These are phyloP conservation scores for Solanum commersonii DNA, from an alignment of 257 asterid genomes.

Conservation along the genomic window DNA sequence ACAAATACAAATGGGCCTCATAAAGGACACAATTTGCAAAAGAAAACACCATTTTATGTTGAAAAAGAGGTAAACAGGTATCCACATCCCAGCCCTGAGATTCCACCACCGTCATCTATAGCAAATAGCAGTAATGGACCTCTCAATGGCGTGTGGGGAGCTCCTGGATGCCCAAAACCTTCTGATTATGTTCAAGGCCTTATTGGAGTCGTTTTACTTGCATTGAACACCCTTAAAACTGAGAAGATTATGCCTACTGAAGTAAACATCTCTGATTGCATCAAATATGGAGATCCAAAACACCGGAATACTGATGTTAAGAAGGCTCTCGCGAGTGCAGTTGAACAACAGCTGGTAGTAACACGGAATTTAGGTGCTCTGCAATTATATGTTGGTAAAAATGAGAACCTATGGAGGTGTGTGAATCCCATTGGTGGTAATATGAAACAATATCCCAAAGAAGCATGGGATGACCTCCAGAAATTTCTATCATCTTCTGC, in stretches of 20 bases:
- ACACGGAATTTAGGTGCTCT: conserved; percentile 45
- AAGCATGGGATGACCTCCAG: conserved; percentile 72
- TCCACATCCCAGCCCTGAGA: conserved; percentile 35
- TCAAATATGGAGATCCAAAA: conserved; percentile 54
- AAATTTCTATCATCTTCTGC: conserved; percentile 60
- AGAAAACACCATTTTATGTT: conserved; percentile 24
- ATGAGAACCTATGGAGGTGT: conserved; percentile 76
- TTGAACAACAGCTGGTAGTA: conserved; percentile 78
- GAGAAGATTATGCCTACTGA: conserved; percentile 86
- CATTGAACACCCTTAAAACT: conserved; percentile 66
- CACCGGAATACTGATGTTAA: conserved; percentile 72
- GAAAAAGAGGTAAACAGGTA: conserved; percentile 28
- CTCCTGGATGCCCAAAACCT: conserved; percentile 64
- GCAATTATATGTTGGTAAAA: conserved; percentile 65
- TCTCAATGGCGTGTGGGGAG: conserved; percentile 47
- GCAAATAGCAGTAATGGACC: conserved; percentile 19
- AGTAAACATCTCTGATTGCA: conserved; percentile 69
- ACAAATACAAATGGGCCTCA: conserved; percentile 24
- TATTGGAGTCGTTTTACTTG: conserved; percentile 68
- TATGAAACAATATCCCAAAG: conserved; percentile 34
- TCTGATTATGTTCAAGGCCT: conserved; percentile 66
- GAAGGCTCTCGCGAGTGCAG: conserved; percentile 73
- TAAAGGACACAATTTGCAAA: conserved; percentile 38
- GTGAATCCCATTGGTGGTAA: conserved; percentile 60
- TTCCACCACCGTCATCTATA: conserved; percentile 29